Conservation (phyloP, 768 basidiomycete genomes). For the Melanogaster broomeanus region DNA sequence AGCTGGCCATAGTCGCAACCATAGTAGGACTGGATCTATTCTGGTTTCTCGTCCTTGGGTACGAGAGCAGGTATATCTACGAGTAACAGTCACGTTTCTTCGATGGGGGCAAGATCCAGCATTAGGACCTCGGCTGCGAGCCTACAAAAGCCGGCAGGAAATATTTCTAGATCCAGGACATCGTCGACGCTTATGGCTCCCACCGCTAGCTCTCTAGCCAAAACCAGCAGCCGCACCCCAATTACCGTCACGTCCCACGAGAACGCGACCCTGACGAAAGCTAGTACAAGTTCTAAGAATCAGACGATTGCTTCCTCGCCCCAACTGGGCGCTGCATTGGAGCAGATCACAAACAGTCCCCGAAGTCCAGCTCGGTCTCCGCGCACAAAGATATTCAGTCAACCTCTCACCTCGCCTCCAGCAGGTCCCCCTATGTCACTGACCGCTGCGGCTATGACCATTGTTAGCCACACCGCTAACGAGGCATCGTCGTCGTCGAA, state of each 20-base stretch:
- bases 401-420: slow-evolving; percentile 42
- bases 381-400: slow-evolving; percentile 50
- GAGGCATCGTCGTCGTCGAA: slow-evolving; percentile 9
- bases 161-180: slow-evolving; percentile 27
- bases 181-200: slow-evolving; percentile 66
- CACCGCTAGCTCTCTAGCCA: slow-evolving; percentile 77
- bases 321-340: slow-evolving; percentile 24
- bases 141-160: slow-evolving; percentile 6
- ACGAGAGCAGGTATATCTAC: slow-evolving; percentile 31
- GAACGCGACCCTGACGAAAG: slow-evolving; percentile 13
- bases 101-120: slow-evolving; percentile 31
- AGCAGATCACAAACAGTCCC: slow-evolving; percentile 37
- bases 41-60: slow-evolving; percentile 42
- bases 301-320: slow-evolving; percentile 12
- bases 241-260: slow-evolving; percentile 17
- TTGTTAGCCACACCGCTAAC: slow-evolving; percentile 13
- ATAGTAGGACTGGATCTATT: slow-evolving; percentile 15
- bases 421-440: slow-evolving; percentile 30
- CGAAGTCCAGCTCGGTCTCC: slow-evolving; percentile 10
- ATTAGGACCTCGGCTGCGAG: slow-evolving; percentile 4
- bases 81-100: slow-evolving; percentile 22
- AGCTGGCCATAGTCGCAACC: slow-evolving; percentile 15
- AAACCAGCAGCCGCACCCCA: slow-evolving; percentile 36
- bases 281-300: slow-evolving; percentile 8
- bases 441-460: slow-evolving; percentile 28